Conservation (phyloP, 768 basidiomycete genomes). For the Tricholoma sp. region DNA sequence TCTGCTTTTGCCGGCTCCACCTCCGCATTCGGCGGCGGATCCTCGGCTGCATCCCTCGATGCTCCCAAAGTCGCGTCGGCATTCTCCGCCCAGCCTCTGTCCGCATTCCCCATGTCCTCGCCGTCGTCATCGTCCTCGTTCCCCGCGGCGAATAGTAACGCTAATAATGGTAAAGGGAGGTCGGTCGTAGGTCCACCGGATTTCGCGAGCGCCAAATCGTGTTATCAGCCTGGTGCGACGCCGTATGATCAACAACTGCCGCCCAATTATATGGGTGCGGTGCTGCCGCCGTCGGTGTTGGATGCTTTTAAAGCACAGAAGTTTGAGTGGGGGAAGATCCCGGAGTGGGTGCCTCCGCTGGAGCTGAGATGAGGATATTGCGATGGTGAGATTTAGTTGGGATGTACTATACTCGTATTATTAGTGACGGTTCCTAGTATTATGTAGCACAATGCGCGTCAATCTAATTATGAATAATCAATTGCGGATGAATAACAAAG, state of each 20-base stretch:
- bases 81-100: slow-evolving; percentile 10
- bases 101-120: slow-evolving; percentile 18
- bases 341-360: slow-evolving; percentile 70
- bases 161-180: background rate
- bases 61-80: slow-evolving; percentile 3
- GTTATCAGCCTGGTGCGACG: slow-evolving; percentile 42
- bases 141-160: background rate
- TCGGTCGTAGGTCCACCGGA: slow-evolving; percentile 17
- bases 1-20: slow-evolving; percentile 10
- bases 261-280: slow-evolving; percentile 43
- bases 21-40: slow-evolving; percentile 7
- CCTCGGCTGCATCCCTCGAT: background rate
- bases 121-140: slow-evolving; percentile 12
- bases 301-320: slow-evolving; percentile 47
- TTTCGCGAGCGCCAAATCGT: slow-evolving; percentile 20
- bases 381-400: background rate
- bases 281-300: slow-evolving; percentile 44
- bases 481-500: too few relatives aligned
- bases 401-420: background rate
- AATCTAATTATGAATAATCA: too few relatives aligned
- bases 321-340: slow-evolving; percentile 67
- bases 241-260: slow-evolving; percentile 57
- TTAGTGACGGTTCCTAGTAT: background rate
- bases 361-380: slow-evolving; percentile 40
- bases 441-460: background rate